These are phyloP conservation scores for Penicillium flavigenum DNA, from an alignment of 495 filamentous ascomycete genomes.

Conservation along the genomic window DNA sequence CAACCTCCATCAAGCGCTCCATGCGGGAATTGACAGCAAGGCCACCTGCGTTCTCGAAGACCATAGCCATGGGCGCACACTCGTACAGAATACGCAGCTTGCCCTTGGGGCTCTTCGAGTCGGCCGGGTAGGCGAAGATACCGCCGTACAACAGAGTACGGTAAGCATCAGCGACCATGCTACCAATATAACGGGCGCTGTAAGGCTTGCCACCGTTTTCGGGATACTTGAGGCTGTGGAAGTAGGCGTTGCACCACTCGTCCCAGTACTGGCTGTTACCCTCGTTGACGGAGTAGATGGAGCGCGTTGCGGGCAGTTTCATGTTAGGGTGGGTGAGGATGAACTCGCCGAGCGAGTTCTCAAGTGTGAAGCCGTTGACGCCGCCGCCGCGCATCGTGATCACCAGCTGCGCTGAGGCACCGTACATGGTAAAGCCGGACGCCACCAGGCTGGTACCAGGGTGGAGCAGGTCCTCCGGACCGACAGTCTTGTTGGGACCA, in stretches of 20 bases:
- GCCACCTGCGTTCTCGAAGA: constrained; percentile 97
- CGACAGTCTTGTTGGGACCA: constrained; percentile 56
- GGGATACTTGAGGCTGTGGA: constrained; percentile 80
- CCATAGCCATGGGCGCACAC: constrained; percentile 98
- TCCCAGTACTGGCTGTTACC: constrained; percentile 97
- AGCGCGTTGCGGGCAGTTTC: constrained; percentile 71
- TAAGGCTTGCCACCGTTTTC: constrained; percentile 80
- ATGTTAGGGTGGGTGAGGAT: constrained; percentile 97
- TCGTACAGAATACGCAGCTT: constrained; percentile 98
- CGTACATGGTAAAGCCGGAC: constrained; percentile 98
- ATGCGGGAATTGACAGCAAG: constrained; percentile 87
- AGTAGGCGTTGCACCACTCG: constrained; percentile 81
- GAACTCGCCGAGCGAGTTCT: constrained; percentile 95
- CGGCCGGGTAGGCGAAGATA: constrained; percentile 94
- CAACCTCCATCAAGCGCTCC: constrained; percentile 83
- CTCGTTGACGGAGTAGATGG: constrained; percentile 98
- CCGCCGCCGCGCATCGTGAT: constrained; percentile 92
- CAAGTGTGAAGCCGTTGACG: constrained; percentile 97
- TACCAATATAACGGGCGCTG: constrained; percentile 90
- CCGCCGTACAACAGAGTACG: constrained; percentile 93
- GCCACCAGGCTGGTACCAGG: constrained; percentile 91
- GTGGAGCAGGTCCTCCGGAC: constrained; percentile 78
- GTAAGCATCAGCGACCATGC: constrained; percentile 98
- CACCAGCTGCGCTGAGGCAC: constrained; percentile 91
- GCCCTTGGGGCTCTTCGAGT: constrained; percentile 97